Evolutionary conservation across 495 filamentous ascomycete genomes (phyloP).

Genomic region (Bryoglossum gracile): DNA sequence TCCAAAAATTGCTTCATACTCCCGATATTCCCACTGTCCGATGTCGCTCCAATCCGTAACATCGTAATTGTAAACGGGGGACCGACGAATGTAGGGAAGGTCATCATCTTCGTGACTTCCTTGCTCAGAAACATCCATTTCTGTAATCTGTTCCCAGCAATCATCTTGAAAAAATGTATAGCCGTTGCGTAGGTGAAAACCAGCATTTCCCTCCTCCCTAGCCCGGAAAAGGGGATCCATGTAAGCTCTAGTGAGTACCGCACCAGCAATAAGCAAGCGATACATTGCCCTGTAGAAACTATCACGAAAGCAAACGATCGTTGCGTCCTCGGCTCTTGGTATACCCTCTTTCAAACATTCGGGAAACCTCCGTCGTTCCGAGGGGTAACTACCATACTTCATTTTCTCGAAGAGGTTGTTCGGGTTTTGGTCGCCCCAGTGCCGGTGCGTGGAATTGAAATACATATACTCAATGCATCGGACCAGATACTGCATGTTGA

Average conservation of each 20-base stretch:
- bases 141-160: not conserved
- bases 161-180: not conserved
- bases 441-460: not conserved
- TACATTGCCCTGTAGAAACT: conserved; percentile 13
- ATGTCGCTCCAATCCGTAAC: conserved; percentile 10
- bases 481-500: conserved; percentile 13
- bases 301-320: conserved; percentile 9
- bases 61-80: conserved; percentile 12
- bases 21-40: conserved; percentile 9
- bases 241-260: conserved; percentile 13
- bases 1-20: conserved; percentile 11
- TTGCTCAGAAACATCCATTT: not conserved
- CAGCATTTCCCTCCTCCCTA: conserved; percentile 3
- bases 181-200: not conserved
- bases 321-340: conserved; percentile 4
- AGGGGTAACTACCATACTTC: conserved; percentile 3
- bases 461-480: conserved; percentile 15
- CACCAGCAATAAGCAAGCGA: conserved; percentile 11
- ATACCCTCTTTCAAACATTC: conserved; percentile 1
- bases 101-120: conserved; percentile 8
- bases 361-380: conserved; percentile 3
- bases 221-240: conserved; percentile 12
- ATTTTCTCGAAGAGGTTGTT: not conserved
- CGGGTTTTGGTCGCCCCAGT: not conserved
- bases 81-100: conserved; percentile 10